Base-by-base conservation (phyloP, 192 early-diverging fungal genomes). In the Linnemannia hyalina region DNA sequence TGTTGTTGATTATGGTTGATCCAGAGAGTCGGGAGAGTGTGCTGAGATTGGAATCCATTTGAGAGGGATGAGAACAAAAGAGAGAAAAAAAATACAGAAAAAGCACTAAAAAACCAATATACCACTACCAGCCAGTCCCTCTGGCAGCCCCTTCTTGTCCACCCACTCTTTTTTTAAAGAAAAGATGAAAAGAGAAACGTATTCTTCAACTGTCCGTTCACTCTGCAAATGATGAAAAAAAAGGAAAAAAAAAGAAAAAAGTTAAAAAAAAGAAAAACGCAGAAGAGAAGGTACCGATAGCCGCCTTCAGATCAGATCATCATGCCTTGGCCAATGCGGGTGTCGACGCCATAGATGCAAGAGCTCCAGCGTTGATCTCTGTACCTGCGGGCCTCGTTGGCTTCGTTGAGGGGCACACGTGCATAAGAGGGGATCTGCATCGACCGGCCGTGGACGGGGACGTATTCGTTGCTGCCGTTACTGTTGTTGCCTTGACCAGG, bases 341-440 rank as follows among this genome's bases (percentile, higher is more conserved):
- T 76, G 52, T 85, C 83, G 26, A 79, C 70, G 3, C 83, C 83
- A 57, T 85, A 85, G 63, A 85, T 85, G 18, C 83, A 85, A 16
- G 83, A 85, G 32, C 83, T 85, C 83, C 83, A 85, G 42, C 78
- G 77, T 49, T 85, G 83, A 63, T 85, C 83, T 20, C 83, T 70
- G 63, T 80, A 85, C 78, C 80, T 80, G 47, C 75, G 83, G 20
- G 71, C 69, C 36, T 85, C 83, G 49, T 77, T 80, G 29, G 71
- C 69, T 42, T 85, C 83, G 63, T 77, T 80, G 41, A 80, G 32
- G 38, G 83, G 83, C 44, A 80, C 83, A 8, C 83, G 83, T 20
- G 83, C 78, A 69, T 85, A 85, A 3, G 83, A 85, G 0, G 83
- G 83, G 65, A 85, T 85, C 70, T 85, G 75, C 83, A 85, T 85